phyloP scores from a whole-genome alignment of 2,329 filamentous ascomycete genomes.

The Cercospora sp. region DNA sequence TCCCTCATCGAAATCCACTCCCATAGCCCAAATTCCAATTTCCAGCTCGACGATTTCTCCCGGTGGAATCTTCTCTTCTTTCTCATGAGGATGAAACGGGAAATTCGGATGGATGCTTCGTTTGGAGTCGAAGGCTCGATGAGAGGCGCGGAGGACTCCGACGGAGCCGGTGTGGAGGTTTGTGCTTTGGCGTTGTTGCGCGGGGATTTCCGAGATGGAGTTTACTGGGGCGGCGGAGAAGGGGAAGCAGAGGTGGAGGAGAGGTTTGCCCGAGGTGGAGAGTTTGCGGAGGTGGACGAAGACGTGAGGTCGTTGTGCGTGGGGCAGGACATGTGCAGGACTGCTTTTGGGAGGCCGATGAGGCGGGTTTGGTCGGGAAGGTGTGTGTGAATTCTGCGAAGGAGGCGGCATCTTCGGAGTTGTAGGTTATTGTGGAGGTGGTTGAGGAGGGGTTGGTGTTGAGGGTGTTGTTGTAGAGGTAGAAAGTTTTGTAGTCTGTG shows the following conservation, averaged over 20 bases:
- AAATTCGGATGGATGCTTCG: conserved; percentile 22
- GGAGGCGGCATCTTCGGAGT: conserved; percentile 27
- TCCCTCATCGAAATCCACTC: conserved; percentile 49
- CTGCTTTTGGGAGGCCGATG: conserved; percentile 51
- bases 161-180: conserved; percentile 23
- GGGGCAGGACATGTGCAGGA: conserved; percentile 45
- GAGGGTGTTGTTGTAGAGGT: conserved; percentile 19
- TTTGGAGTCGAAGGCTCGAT: conserved; percentile 19
- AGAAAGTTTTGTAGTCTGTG: conserved; percentile 22
- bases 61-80: conserved; percentile 44
- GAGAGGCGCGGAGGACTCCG: conserved; percentile 25
- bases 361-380: conserved; percentile 46
- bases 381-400: conserved; percentile 41
- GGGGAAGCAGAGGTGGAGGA: conserved; percentile 26
- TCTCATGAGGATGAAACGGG: conserved; percentile 25
- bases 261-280: conserved; percentile 20
- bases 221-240: conserved; percentile 28
- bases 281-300: conserved; percentile 28
- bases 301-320: conserved; percentile 29
- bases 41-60: conserved; percentile 50
- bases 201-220: conserved; percentile 48
- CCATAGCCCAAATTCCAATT: conserved; percentile 53
- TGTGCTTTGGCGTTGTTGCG: conserved; percentile 20
- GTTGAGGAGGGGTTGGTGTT: background rate
- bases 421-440: conserved; percentile 11